Evolutionary conservation across 2,329 filamentous ascomycete genomes (phyloP), one percentile per base, ranked within the genome.

Genomic region (Dactylellina drechsleri): DNA sequence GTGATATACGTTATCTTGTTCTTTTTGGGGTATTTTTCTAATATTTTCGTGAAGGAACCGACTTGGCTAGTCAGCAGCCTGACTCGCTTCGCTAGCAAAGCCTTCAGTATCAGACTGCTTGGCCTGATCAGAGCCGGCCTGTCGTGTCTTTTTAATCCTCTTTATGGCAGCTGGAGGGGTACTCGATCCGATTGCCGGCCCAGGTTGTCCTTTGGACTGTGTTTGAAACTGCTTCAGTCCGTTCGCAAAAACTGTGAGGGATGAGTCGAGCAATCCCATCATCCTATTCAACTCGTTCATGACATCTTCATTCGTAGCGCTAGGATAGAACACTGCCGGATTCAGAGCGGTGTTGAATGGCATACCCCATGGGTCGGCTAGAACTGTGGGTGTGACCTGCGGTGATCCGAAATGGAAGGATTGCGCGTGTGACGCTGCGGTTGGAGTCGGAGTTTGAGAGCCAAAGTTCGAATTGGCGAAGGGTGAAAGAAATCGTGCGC

Each of bases 51-150:
- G 1, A 2, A n/a, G 13, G 1, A 47, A 47, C n/a, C 7, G 13
- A 47, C 13, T 16, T 15, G 54, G 31, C 18, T 52, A 23, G 16
- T 70, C 66, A 62, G 66, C 58, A 31, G 65, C n/a, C 53, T 74
- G 70, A 45, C 70, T 75, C 26, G 71, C 64, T 59, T 75, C 71
- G 56, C 71, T 75, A 5, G 64, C 71, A 36, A 75, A 75, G 26
- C 71, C 64, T 41, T 75, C 71, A 2, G 71, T 75, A 45, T 75
- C 71, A 18, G 71, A 75, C 61, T 75, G 71, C 47, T 28, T 75
- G 45, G 71, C 59, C 36, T 68, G 64, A 52, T 75, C 64, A 15
- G 40, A 10, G 23, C 58, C 62, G 1, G 56, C 40, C 54, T 62
- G 59, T 40, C 71, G 59, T 4, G 60, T 41, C 40, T 75, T 75